phyloP scores from a whole-genome alignment of 257 asterid species.

The Orobanche coerulescens region DNA sequence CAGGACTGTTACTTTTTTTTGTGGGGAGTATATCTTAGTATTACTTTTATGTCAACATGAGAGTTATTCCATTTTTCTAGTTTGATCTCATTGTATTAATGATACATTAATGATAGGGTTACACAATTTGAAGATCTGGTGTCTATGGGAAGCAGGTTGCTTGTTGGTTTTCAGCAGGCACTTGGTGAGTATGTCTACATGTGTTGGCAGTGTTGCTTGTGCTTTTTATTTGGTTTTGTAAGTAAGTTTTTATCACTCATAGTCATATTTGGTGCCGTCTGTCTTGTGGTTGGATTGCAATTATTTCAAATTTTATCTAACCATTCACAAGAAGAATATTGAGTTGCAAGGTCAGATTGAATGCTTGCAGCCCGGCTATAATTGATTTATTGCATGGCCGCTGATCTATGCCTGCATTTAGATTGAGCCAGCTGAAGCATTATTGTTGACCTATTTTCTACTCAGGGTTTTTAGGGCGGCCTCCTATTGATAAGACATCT shows the following conservation, averaged over 20 bases:
- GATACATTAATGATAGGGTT: slow-evolving; percentile 34
- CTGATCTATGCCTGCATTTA: neutral
- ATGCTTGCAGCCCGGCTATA: neutral
- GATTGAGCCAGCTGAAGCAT: neutral
- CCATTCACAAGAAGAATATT: neutral
- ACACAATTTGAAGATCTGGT: slow-evolving; percentile 56
- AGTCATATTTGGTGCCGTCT: neutral
- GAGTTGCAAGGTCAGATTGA: neutral
- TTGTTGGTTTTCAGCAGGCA: slow-evolving; percentile 60
- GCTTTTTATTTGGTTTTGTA: neutral
- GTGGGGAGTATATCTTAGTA: too few species aligned
- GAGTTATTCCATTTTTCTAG: neutral
- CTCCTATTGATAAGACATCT: slow-evolving; percentile 39
- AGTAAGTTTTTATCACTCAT: neutral
- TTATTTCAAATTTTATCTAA: neutral
- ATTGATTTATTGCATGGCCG: neutral
- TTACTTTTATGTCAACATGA: neutral
- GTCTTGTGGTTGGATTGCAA: slow-evolving; percentile 17
- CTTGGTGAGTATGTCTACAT: slow-evolving; percentile 40
- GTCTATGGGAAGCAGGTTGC: slow-evolving; percentile 42
- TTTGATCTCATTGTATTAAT: neutral
- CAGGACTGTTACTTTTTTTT: neutral
- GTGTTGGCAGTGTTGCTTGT: neutral
- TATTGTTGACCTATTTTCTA: slow-evolving; percentile 11
- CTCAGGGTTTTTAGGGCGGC: slow-evolving; percentile 45